These are phyloP conservation scores for Thecaphora thlaspeos DNA, from an alignment of 1,284 basidiomycete species.

Conservation along the genomic window DNA sequence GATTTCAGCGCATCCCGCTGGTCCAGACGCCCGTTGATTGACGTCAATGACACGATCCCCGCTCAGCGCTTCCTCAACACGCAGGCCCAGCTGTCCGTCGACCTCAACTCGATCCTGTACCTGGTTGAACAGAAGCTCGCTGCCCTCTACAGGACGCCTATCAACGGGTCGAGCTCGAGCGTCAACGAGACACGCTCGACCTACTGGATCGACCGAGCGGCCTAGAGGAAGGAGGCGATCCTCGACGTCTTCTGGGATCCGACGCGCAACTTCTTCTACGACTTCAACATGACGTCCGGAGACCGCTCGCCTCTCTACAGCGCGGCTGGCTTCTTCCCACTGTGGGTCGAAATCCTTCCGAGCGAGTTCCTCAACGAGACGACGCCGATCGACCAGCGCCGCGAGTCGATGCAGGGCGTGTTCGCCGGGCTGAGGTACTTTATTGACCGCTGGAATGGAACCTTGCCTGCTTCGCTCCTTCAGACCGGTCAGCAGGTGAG, in stretches of 20 bases:
- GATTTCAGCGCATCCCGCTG: constrained; percentile 60
- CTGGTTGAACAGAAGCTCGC: constrained; percentile 61
- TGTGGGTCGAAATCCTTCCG: constrained; percentile 83
- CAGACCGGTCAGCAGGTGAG: constrained; percentile 72
- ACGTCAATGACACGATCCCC: constrained; percentile 60
- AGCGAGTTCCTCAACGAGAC: constrained; percentile 66
- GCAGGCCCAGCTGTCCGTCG: constrained; percentile 70
- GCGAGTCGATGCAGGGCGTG: constrained; percentile 62
- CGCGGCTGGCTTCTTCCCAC: constrained; percentile 75
- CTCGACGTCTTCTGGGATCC: constrained; percentile 84
- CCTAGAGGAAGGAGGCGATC: constrained; percentile 68
- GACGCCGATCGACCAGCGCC: constrained; percentile 44
- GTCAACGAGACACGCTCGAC: constrained; percentile 55
- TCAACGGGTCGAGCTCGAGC: constrained; percentile 51
- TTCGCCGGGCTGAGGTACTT: constrained; percentile 73
- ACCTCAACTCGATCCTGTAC: constrained; percentile 78
- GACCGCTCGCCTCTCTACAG: constrained; percentile 63
- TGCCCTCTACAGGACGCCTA: constrained; percentile 62
- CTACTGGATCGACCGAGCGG: constrained; percentile 67
- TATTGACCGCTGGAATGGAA: constrained; percentile 81
- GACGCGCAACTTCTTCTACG: constrained; percentile 79
- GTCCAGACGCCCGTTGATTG: constrained; percentile 62
- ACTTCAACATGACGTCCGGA: constrained; percentile 62
- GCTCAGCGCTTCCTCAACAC: constrained; percentile 73
- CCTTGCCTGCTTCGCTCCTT: constrained; percentile 72